phyloP scores from a whole-genome alignment of 139 green algal species.

The Ettlia oleoabundans region DNA sequence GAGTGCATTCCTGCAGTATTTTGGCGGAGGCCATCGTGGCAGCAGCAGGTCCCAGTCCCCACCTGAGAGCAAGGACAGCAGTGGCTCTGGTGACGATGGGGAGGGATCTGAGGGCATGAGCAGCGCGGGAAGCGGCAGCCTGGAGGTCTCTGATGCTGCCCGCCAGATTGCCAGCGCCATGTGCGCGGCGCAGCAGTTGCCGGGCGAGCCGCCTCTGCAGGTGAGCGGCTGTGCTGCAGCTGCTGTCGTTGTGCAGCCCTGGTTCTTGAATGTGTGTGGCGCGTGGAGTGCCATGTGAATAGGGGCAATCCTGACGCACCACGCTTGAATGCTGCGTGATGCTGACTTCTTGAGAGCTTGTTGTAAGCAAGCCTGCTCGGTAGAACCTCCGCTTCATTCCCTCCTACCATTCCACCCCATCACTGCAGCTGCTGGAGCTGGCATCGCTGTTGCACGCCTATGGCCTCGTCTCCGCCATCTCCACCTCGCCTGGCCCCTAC shows the following conservation, averaged over 20 bases:
- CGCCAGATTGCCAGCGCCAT: conserved; percentile 27
- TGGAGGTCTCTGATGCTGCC: conserved; percentile 28
- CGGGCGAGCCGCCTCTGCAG: conserved; percentile 26
- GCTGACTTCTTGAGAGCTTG: neutral
- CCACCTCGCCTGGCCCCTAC: neutral
- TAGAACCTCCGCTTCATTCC: no score
- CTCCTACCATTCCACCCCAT: no score
- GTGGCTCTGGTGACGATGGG: neutral
- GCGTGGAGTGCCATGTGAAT: no score
- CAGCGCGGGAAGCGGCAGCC: conserved; percentile 6
- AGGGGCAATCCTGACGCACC: no score
- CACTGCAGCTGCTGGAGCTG: conserved; percentile 39
- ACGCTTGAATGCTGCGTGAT: neutral
- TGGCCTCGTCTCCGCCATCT: conserved; percentile 13
- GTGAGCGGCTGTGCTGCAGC: neutral
- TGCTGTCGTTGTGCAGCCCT: no score
- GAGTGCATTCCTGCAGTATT: conserved; percentile 3
- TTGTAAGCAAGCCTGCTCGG: no score
- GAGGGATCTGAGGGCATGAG: conserved; percentile 14
- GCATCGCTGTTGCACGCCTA: conserved; percentile 39
- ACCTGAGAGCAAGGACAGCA: conserved; percentile 18
- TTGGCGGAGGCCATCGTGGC: conserved; percentile 4
- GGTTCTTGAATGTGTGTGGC: no score
- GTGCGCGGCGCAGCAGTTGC: conserved; percentile 39
- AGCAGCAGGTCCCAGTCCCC: conserved; percentile 23